Conservation (phyloP, 2,329 filamentous ascomycete species). For the Colletotrichum euphorbiae region DNA sequence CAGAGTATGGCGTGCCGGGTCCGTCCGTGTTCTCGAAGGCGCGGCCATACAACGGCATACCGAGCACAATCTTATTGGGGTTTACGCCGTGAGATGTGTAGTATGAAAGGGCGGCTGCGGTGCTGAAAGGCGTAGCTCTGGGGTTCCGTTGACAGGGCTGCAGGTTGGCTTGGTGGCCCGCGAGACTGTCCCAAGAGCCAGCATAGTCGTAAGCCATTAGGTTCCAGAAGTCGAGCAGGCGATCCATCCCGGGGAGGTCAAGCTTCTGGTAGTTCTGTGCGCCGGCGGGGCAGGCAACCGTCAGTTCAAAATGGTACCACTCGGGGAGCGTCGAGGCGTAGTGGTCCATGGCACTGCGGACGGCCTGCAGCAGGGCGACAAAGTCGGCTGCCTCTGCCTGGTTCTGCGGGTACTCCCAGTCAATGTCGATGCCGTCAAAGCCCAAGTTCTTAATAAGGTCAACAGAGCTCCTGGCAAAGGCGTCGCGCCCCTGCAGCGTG, state of each 20-base stretch:
- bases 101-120: conserved; percentile 74
- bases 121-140: conserved; percentile 81
- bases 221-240: conserved; percentile 79
- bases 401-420: conserved; percentile 75
- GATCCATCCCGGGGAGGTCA: conserved; percentile 73
- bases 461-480: conserved; percentile 80
- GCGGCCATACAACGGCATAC: conserved; percentile 93
- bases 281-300: conserved; percentile 73
- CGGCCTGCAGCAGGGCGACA: conserved; percentile 68
- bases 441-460: conserved; percentile 83
- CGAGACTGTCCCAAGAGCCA: conserved; percentile 79
- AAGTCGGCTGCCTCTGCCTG: conserved; percentile 66
- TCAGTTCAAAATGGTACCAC: conserved; percentile 71
- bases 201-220: conserved; percentile 92
- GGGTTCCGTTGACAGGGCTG: conserved; percentile 69
- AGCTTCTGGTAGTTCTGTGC: conserved; percentile 71
- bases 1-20: conserved; percentile 74
- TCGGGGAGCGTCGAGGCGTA: conserved; percentile 60
- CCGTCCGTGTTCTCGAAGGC: conserved; percentile 85
- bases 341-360: conserved; percentile 68
- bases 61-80: conserved; percentile 81
- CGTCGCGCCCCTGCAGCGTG: conserved; percentile 73
- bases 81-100: conserved; percentile 76
- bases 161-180: conserved; percentile 87
- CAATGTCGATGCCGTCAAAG: conserved; percentile 76